Conservation (phyloP, 1,284 basidiomycete genomes). For the Cryptococcus jaspeensis region DNA sequence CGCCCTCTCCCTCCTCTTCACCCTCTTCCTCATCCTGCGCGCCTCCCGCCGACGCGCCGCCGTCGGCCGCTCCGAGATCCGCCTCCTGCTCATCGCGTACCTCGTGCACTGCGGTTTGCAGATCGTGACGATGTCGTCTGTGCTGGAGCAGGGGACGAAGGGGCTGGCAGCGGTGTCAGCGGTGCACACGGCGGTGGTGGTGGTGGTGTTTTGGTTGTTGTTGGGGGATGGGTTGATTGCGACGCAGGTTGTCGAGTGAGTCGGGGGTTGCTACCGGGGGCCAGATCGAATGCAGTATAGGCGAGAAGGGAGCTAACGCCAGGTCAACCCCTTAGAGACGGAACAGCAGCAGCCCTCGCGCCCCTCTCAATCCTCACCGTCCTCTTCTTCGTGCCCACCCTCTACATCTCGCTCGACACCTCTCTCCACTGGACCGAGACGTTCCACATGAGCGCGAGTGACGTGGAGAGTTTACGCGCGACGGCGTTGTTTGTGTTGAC, state of each 20-base stretch:
- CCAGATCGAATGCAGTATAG: no score
- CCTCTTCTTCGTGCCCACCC: constrained; percentile 66
- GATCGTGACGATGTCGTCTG: constrained; percentile 70
- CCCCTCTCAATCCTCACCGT: constrained; percentile 59
- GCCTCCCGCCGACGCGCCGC: constrained; percentile 37
- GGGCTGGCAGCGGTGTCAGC: constrained; percentile 69
- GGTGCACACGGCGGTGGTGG: constrained; percentile 66
- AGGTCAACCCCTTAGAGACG: constrained; percentile 60
- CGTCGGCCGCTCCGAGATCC: constrained; percentile 44
- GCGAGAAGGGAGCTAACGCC: neutral
- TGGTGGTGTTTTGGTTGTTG: constrained; percentile 71
- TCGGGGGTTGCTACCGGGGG: neutral
- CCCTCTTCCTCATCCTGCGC: constrained; percentile 22
- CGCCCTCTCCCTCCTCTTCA: constrained; percentile 32
- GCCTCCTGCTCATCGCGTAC: constrained; percentile 54
- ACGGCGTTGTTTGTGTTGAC: constrained; percentile 74
- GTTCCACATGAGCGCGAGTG: constrained; percentile 55
- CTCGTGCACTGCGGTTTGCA: constrained; percentile 71
- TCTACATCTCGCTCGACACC: constrained; percentile 75
- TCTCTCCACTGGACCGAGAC: constrained; percentile 62
- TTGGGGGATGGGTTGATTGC: constrained; percentile 75
- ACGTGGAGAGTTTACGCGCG: constrained; percentile 57
- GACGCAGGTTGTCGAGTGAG: constrained; percentile 62
- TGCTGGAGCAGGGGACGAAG: constrained; percentile 68
- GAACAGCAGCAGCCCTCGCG: constrained; percentile 57